Conservation (phyloP, 352 stramenopile genomes). For the Phytophthora tubulina region DNA sequence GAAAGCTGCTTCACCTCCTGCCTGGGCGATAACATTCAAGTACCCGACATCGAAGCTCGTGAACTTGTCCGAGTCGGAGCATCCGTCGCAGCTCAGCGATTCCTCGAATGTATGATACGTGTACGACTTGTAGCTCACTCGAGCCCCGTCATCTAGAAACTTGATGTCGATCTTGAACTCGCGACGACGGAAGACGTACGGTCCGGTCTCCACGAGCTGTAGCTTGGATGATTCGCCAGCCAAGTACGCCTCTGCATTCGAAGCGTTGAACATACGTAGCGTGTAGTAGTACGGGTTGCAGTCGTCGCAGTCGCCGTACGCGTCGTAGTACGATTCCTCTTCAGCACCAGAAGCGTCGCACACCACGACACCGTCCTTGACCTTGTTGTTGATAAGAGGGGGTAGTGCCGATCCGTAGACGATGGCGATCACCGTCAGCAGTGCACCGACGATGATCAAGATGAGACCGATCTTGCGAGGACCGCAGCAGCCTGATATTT, state of each 20-base stretch:
- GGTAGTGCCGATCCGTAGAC: slow-evolving; percentile 53
- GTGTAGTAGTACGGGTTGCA: slow-evolving; percentile 67
- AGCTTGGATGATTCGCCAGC: slow-evolving; percentile 53
- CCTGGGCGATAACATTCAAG: slow-evolving; percentile 71
- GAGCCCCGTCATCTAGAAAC: slow-evolving; percentile 50
- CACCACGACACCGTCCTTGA: slow-evolving; percentile 53
- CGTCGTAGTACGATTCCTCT: slow-evolving; percentile 55
- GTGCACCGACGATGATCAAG: slow-evolving; percentile 39
- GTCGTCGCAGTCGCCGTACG: slow-evolving; percentile 67
- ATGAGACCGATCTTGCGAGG: slow-evolving; percentile 42
- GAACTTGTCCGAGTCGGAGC: slow-evolving; percentile 59
- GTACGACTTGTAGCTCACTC: slow-evolving; percentile 70
- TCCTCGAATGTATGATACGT: slow-evolving; percentile 66
- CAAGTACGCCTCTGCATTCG: slow-evolving; percentile 54
- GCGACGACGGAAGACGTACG: slow-evolving; percentile 70
- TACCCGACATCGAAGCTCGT: slow-evolving; percentile 66
- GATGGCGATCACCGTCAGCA: slow-evolving; percentile 50
- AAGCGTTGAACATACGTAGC: slow-evolving; percentile 51
- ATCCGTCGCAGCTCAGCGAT: slow-evolving; percentile 56
- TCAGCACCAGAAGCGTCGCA: slow-evolving; percentile 42
- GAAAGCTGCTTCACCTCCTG: slow-evolving; percentile 63
- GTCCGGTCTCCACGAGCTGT: slow-evolving; percentile 59
- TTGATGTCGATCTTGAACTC: slow-evolving; percentile 66
- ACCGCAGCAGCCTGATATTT: slow-evolving; percentile 29
- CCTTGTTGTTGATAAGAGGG: slow-evolving; percentile 49